phyloP scores from a whole-genome alignment of 129 eudicot genomes.

The Logfia minima region DNA sequence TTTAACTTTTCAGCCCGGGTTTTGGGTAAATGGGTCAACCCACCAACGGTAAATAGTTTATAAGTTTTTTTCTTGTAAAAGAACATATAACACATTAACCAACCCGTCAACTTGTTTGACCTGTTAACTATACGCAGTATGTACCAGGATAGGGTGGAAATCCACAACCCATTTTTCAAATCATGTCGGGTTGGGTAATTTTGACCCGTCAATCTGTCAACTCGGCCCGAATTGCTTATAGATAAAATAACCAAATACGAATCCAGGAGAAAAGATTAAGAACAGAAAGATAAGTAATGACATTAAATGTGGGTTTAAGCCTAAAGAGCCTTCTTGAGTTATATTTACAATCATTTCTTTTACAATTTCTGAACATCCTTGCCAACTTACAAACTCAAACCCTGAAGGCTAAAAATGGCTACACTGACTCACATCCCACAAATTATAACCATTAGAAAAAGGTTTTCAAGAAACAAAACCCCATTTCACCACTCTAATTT shows the following conservation, averaged over 20 bases:
- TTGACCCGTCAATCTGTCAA: too few relatives aligned
- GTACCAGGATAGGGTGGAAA: too few relatives aligned
- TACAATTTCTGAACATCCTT: conserved; percentile 19
- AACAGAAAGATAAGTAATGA: neutral
- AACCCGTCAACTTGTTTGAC: too few relatives aligned
- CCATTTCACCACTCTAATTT: conserved; percentile 27
- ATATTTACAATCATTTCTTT: conserved; percentile 24
- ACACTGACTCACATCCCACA: conserved; percentile 9
- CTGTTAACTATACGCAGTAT: too few relatives aligned
- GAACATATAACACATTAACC: too few relatives aligned
- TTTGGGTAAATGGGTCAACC: too few relatives aligned
- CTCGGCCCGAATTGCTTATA: too few relatives aligned
- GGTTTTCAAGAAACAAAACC: conserved; percentile 45
- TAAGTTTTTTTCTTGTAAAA: too few relatives aligned
- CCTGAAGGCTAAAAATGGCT: conserved; percentile 17
- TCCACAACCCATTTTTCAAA: too few relatives aligned
- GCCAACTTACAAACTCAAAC: conserved; percentile 26
- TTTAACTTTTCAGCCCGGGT: too few relatives aligned
- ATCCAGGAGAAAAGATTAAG: neutral
- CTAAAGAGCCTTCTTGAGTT: conserved; percentile 25
- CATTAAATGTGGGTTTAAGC: neutral
- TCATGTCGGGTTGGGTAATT: too few relatives aligned
- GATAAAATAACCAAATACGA: neutral
- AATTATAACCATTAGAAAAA: conserved; percentile 21
- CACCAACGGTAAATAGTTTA: too few relatives aligned